These are phyloP conservation scores for Xylariales sp. DNA, from an alignment of 2,329 filamentous ascomycete genomes.

Conservation along the genomic window DNA sequence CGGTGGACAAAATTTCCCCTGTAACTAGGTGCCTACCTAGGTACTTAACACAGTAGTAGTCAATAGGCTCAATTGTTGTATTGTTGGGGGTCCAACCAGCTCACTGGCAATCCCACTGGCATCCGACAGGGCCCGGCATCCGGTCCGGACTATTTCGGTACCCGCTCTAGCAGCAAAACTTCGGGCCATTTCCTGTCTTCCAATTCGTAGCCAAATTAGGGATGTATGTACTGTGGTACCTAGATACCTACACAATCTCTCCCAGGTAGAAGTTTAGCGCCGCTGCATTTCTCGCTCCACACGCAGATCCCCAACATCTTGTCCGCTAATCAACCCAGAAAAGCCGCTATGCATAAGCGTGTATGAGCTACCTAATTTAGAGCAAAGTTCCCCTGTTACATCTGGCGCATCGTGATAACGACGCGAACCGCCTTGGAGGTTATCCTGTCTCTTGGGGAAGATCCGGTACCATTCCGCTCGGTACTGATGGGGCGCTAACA, in stretches of 20 bases:
- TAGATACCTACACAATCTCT: neutral
- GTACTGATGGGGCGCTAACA: neutral
- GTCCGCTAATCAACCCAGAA: slow-evolving; percentile 25
- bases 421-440: neutral
- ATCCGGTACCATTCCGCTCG: neutral
- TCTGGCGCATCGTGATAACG: neutral
- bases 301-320: slow-evolving; percentile 41
- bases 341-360: slow-evolving; percentile 2
- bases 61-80: neutral
- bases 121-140: neutral
- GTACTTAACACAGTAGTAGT: no score
- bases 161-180: no score
- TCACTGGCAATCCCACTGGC: no score
- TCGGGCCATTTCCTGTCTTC: no score
- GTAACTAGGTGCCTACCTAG: no score
- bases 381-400: neutral
- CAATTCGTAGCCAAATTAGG: no score
- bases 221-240: no score
- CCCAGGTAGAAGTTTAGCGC: neutral
- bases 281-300: slow-evolving; percentile 11
- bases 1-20: no score
- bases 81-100: slow-evolving; percentile 7
- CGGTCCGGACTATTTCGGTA: neutral
- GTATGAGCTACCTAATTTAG: slow-evolving; percentile 1
- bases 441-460: slow-evolving; percentile 4